Conservation (phyloP, 441 rosid species). For the Euphorbia corollata region DNA sequence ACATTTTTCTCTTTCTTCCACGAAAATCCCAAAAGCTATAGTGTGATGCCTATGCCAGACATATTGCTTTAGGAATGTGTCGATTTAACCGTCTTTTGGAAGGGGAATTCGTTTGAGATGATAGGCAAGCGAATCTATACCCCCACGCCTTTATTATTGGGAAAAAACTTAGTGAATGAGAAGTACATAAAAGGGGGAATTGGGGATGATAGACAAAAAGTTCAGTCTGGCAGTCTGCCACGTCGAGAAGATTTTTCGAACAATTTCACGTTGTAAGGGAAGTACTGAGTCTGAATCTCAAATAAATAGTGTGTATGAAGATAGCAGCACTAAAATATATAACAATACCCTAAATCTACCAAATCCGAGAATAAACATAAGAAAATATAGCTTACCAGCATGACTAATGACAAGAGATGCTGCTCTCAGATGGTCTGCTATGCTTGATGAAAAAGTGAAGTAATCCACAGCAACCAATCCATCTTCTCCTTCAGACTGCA, state of each 20-base stretch:
- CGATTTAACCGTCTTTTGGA: not conserved
- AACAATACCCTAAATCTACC: not conserved
- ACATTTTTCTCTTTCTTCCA: too few relatives aligned
- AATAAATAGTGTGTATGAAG: not conserved
- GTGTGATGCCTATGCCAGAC: not conserved
- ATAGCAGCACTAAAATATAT: not conserved
- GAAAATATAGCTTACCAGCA: slow-evolving; percentile 41
- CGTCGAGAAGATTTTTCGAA: not conserved
- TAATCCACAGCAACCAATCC: slow-evolving; percentile 60
- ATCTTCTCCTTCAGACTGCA: slow-evolving; percentile 57
- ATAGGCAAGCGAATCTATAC: too few relatives aligned
- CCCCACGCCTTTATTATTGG: too few relatives aligned
- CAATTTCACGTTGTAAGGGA: not conserved
- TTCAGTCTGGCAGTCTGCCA: not conserved
- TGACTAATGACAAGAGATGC: slow-evolving; percentile 87
- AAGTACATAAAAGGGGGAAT: not conserved
- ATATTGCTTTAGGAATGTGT: not conserved
- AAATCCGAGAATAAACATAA: not conserved
- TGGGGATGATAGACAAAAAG: not conserved
- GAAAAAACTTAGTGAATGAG: too few relatives aligned
- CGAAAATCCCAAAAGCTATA: too few relatives aligned
- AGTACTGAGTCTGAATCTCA: not conserved
- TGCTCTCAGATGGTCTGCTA: slow-evolving; percentile 60
- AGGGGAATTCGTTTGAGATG: too few relatives aligned
- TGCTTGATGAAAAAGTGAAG: slow-evolving; percentile 83